A percentile compares a stretch with the other conserved stretches of the same genome.
phyloP scores from a whole-genome alignment of 179 eudicot species.

The Camellia oleifera region DNA sequence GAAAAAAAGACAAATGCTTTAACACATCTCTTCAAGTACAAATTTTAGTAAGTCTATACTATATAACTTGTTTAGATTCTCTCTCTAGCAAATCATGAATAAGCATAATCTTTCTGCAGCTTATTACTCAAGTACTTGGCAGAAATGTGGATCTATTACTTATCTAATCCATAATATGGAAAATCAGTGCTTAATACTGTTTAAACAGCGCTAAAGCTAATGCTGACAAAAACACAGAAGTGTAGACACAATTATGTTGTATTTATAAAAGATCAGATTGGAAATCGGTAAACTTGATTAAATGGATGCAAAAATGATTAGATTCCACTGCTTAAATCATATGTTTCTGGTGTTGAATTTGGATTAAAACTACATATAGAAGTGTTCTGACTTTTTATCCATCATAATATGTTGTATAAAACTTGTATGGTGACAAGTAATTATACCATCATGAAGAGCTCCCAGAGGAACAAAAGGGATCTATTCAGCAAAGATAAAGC shows the following conservation, averaged over 20 bases:
- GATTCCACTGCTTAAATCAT: background rate
- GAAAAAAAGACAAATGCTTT: background rate
- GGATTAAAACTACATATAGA: background rate
- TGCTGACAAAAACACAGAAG: background rate
- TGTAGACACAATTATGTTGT: background rate
- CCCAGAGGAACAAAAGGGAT: background rate
- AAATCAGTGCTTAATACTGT: background rate
- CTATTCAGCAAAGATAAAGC: background rate
- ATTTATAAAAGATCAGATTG: background rate
- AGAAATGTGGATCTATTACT: background rate
- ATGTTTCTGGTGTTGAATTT: background rate
- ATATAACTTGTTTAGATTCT: background rate
- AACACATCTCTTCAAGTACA: background rate
- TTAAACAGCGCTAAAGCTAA: background rate
- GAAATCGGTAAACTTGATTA: background rate
- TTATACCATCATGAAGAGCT: background rate
- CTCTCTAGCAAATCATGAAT: background rate
- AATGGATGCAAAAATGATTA: background rate
- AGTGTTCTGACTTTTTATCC: background rate
- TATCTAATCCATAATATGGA: background rate
- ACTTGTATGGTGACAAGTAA: background rate
- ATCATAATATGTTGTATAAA: background rate
- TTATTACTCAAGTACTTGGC: background rate
- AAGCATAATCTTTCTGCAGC: background rate
- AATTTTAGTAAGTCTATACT: background rate